Conservation (phyloP, 1,284 basidiomycete genomes). For the Clitocybe nebularis region DNA sequence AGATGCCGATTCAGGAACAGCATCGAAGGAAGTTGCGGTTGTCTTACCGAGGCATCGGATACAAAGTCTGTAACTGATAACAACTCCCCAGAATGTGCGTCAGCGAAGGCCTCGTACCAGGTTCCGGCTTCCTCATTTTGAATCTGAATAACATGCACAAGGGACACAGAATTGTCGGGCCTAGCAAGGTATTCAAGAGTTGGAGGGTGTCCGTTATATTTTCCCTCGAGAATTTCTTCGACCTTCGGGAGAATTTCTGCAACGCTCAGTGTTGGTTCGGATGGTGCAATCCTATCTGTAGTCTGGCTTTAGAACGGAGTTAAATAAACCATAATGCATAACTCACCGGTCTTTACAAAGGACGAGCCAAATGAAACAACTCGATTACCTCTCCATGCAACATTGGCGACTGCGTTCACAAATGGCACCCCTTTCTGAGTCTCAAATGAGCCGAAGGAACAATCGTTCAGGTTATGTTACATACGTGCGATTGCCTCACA, state of each 20-base stretch:
- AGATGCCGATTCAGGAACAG: not conserved
- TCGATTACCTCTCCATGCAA: conserved; percentile 36
- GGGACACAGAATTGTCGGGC: conserved; percentile 43
- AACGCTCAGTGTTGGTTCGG: conserved; percentile 33
- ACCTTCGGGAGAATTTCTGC: conserved; percentile 35
- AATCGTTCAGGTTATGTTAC: too few relatives aligned
- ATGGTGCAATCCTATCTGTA: conserved; percentile 31
- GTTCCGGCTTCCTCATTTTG: conserved; percentile 47
- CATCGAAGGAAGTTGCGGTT: not conserved
- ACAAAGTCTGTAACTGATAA: conserved; percentile 51
- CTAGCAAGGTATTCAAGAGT: conserved; percentile 43
- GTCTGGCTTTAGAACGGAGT: not conserved
- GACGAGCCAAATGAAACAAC: conserved; percentile 46
- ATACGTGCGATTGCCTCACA: not conserved
- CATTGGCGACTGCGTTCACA: conserved; percentile 45
- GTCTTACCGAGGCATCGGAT: conserved; percentile 28
- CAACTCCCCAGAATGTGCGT: conserved; percentile 49
- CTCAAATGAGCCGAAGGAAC: too few relatives aligned
- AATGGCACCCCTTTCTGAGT: conserved; percentile 42
- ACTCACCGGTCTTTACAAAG: conserved; percentile 25
- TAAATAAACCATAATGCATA: not conserved
- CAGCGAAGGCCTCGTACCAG: conserved; percentile 65
- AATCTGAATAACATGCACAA: conserved; percentile 54
- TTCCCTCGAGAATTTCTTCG: conserved; percentile 37
- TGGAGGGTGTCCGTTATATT: conserved; percentile 38